Evolutionary conservation across 2,329 filamentous ascomycete species (phyloP).

Genomic region (Plenodomus biglobosus): DNA sequence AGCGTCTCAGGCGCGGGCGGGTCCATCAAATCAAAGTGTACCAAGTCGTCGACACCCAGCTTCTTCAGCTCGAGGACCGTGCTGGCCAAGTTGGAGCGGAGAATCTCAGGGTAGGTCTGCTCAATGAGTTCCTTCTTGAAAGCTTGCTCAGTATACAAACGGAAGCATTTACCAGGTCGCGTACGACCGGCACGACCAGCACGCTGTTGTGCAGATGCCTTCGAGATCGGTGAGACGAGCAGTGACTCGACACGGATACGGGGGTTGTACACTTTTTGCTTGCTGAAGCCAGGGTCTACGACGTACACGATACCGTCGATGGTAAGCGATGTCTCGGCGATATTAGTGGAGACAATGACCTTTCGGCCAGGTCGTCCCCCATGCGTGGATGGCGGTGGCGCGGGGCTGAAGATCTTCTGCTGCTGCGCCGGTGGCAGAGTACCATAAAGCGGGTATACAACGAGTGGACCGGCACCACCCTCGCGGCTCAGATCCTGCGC

Average conservation of each 20-base stretch:
- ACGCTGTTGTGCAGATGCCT: conserved; percentile 93
- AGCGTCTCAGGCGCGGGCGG: conserved; percentile 96
- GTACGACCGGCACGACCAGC: conserved; percentile 99
- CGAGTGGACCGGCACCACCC: conserved; percentile 85
- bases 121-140: conserved; percentile 99
- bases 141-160: conserved; percentile 89
- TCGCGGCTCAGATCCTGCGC: conserved; percentile 89
- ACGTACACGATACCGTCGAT: conserved; percentile 99
- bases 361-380: conserved; percentile 90
- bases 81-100: conserved; percentile 90
- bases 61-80: conserved; percentile 98
- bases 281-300: conserved; percentile 98
- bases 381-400: conserved; percentile 69
- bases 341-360: conserved; percentile 93
- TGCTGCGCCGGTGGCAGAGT: conserved; percentile 90
- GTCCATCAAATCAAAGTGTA: conserved; percentile 99
- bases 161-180: conserved; percentile 96
- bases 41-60: conserved; percentile 89
- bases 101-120: conserved; percentile 93
- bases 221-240: conserved; percentile 96
- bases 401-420: conserved; percentile 90
- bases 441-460: conserved; percentile 91
- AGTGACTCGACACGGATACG: conserved; percentile 94
- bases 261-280: conserved; percentile 99
- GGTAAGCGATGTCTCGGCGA: conserved; percentile 94